These are phyloP conservation scores for Spathaspora boniae DNA, from an alignment of 805 yeast genomes.

Conservation along the genomic window DNA sequence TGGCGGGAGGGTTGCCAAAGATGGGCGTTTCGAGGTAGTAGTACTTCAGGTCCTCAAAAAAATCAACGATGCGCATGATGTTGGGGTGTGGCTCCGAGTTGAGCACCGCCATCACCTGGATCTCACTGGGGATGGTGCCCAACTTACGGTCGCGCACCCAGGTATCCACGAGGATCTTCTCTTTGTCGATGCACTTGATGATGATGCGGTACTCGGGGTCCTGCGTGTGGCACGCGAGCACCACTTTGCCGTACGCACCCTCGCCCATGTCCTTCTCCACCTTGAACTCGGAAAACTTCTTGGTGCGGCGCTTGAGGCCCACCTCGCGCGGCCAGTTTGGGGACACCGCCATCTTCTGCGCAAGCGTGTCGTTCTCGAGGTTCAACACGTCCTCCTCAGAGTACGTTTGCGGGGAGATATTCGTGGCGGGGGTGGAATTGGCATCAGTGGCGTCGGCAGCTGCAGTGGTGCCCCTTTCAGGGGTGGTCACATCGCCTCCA, in stretches of 20 bases:
- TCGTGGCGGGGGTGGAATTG: constrained; percentile 7
- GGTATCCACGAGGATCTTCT: constrained; percentile 89
- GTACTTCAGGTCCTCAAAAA: constrained; percentile 86
- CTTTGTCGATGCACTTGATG: constrained; percentile 86
- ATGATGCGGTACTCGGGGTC: constrained; percentile 68
- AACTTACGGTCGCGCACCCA: constrained; percentile 92
- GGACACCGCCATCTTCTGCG: constrained; percentile 32
- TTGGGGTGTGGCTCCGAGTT: constrained; percentile 80
- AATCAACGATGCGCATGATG: constrained; percentile 80
- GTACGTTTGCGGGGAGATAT: constrained; percentile 19
- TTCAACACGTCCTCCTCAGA: constrained; percentile 42
- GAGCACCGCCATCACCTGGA: constrained; percentile 84
- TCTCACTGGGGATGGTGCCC: constrained; percentile 96
- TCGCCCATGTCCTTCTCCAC: constrained; percentile 82
- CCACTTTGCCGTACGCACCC: constrained; percentile 96
- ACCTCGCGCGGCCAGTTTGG: constrained; percentile 46
- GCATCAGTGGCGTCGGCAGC: not conserved
- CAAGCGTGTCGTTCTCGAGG: constrained; percentile 44
- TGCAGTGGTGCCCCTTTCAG: not conserved
- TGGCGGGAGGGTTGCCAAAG: constrained; percentile 86
- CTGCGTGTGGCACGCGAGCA: constrained; percentile 64
- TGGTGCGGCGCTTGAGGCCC: constrained; percentile 68
- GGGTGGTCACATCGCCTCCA: not conserved
- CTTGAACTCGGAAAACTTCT: constrained; percentile 66
- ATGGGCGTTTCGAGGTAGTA: constrained; percentile 91